Evolutionary conservation across 148 eudicot species (phyloP).

Genomic region (Cornus florida): DNA sequence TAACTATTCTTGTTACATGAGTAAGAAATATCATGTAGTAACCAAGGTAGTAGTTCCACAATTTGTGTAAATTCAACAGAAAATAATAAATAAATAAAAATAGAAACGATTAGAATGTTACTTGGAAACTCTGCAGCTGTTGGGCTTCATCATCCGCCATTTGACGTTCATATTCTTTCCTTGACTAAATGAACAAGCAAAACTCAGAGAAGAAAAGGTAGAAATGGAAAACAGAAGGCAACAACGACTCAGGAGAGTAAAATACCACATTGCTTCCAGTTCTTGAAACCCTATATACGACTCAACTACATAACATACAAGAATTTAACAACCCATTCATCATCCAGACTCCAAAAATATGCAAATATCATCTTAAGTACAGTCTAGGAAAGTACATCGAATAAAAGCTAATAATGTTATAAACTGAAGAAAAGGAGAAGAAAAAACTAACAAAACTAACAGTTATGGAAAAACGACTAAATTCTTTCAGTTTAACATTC

Average conservation of each 20-base stretch:
- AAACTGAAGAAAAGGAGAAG: too few relatives aligned
- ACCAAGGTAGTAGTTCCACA: too few relatives aligned
- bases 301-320: too few relatives aligned
- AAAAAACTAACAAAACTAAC: too few relatives aligned
- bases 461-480: too few relatives aligned
- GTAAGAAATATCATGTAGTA: neutral
- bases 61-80: neutral
- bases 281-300: neutral
- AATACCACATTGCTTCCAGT: neutral
- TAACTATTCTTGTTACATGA: neutral
- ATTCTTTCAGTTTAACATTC: too few relatives aligned
- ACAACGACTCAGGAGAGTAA: neutral
- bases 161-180: conserved; percentile 70
- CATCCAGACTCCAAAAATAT: too few relatives aligned
- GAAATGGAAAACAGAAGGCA: conserved; percentile 1
- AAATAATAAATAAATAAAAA: neutral
- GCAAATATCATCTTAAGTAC: too few relatives aligned
- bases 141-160: conserved; percentile 83
- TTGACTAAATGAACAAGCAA: conserved; percentile 46
- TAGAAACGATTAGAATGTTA: conserved; percentile 17
- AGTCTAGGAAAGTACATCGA: too few relatives aligned
- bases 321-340: too few relatives aligned
- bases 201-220: neutral
- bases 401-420: too few relatives aligned
- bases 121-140: conserved; percentile 79